Conservation (phyloP, 176 grass and related monocot species). For the Aegilops longissima region DNA sequence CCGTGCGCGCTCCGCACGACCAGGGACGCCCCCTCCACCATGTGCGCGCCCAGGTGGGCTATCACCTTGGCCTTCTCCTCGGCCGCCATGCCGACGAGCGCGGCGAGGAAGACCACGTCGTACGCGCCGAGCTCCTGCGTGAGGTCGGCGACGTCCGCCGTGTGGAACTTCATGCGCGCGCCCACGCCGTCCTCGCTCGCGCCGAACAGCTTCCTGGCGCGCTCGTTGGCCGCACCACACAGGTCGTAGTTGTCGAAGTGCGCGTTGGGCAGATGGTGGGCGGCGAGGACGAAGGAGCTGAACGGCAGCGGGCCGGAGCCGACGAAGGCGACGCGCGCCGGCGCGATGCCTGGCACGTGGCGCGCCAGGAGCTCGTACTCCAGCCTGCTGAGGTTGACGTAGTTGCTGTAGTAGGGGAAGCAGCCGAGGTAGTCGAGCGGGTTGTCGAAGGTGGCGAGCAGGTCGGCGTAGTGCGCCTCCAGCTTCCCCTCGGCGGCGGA, state of each 20-base stretch:
- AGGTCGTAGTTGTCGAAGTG: conserved; percentile 54
- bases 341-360: conserved; percentile 29
- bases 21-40: neutral
- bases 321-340: conserved; percentile 48
- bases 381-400: conserved; percentile 67
- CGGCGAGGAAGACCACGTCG: neutral
- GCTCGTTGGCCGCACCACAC: conserved; percentile 45
- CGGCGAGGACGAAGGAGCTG: conserved; percentile 58
- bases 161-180: neutral
- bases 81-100: neutral
- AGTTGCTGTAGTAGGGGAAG: conserved; percentile 86
- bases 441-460: conserved; percentile 62
- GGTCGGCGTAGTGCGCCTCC: conserved; percentile 71
- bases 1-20: neutral
- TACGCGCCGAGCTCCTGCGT: neutral
- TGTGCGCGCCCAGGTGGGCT: neutral
- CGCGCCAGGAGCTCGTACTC: conserved; percentile 62
- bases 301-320: conserved; percentile 62
- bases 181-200: neutral
- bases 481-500: conserved; percentile 62
- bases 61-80: neutral
- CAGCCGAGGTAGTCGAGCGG: conserved; percentile 66
- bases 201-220: conserved; percentile 40
- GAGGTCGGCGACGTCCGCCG: neutral
- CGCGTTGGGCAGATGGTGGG: conserved; percentile 38